phyloP scores from a whole-genome alignment of 169 alveolate species.

The Eimeria praecox region DNA sequence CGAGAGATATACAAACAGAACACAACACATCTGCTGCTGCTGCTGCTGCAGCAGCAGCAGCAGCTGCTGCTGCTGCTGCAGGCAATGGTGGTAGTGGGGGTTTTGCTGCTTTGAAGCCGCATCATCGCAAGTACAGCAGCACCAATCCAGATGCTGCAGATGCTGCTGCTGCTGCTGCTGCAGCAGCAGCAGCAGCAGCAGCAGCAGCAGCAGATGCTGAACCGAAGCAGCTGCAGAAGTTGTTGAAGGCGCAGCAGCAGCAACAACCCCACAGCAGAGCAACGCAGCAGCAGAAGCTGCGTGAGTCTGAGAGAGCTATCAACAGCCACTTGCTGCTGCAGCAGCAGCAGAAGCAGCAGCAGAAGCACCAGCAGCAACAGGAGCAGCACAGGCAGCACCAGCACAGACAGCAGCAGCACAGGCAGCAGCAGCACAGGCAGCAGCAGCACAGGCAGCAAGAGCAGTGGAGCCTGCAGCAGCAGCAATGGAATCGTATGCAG shows the following conservation, averaged over 20 bases:
- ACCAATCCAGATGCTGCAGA: neutral
- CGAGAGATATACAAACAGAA: neutral
- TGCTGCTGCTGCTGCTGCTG: slow-evolving; percentile 3
- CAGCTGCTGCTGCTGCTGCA: neutral
- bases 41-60: neutral
- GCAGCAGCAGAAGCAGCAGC: slow-evolving; percentile 22
- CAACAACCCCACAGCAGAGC: neutral
- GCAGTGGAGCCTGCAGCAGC: slow-evolving; percentile 43
- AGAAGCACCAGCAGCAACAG: neutral
- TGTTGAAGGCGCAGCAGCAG: slow-evolving; percentile 23
- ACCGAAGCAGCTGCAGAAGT: neutral
- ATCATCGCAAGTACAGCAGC: neutral
- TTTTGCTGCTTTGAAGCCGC: too few relatives aligned
- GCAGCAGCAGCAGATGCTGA: neutral
- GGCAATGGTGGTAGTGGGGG: too few relatives aligned
- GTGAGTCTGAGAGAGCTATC: neutral
- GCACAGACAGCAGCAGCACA: neutral
- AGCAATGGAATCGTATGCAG: slow-evolving; percentile 25
- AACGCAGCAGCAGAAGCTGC: neutral
- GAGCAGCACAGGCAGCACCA: neutral
- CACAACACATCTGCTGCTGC: neutral
- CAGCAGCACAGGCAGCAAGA: neutral
- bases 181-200: slow-evolving; percentile 12
- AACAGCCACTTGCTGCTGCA: neutral
- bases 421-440: neutral